Percentiles rank a stretch among this genome's conserved stretches.
phyloP scores from a whole-genome alignment of 352 stramenopile species.

The Pythium sp. region DNA sequence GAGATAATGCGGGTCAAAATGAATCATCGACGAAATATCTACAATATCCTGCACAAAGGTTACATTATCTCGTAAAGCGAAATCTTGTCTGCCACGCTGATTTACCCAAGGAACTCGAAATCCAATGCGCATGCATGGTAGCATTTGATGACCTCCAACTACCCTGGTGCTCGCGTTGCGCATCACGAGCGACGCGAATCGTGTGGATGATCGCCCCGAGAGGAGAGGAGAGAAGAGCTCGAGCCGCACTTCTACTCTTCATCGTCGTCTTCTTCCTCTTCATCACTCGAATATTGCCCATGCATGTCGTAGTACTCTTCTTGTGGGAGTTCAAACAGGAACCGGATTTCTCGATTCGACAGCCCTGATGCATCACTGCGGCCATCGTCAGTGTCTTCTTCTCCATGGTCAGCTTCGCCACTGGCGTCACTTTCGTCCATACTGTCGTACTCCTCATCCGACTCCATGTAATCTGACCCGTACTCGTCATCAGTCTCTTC shows the following conservation, averaged over 20 bases:
- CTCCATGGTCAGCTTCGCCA: constrained; percentile 20
- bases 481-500: constrained; percentile 40
- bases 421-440: constrained; percentile 26
- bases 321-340: constrained; percentile 73
- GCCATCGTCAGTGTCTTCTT: constrained; percentile 30
- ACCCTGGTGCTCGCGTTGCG: neutral
- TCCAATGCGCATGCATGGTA: no score
- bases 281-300: constrained; percentile 72
- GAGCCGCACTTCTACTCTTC: constrained; percentile 4
- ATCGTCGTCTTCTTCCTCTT: constrained; percentile 67
- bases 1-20: neutral
- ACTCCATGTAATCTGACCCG: constrained; percentile 31
- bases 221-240: neutral
- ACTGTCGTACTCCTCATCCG: constrained; percentile 33
- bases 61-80: neutral
- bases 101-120: neutral
- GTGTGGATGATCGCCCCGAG: neutral
- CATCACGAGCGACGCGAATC: neutral
- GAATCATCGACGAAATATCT: neutral
- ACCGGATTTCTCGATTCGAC: constrained; percentile 52
- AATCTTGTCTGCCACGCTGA: neutral
- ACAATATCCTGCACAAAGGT: neutral
- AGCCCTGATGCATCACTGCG: constrained; percentile 32
- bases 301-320: constrained; percentile 68
- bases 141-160: no score